Evolutionary conservation across 257 asterid species (phyloP).

Genomic region (Phtheirospermum japonicum): DNA sequence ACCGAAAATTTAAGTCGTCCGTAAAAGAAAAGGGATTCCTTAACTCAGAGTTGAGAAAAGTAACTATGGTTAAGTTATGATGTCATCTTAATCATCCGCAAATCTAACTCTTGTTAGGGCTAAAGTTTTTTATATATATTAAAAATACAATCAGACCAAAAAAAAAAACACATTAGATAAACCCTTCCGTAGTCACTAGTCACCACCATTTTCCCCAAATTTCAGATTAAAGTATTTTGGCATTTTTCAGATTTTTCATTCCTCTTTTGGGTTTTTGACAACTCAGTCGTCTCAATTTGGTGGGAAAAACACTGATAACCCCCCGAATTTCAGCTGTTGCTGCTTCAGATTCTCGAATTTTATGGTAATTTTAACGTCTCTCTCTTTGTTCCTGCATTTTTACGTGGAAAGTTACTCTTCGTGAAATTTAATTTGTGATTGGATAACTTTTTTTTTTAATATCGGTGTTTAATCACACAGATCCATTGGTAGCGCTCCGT

Average conservation of each 20-base stretch:
- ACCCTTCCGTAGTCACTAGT: conserved; percentile 32
- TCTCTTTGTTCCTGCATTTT: neutral
- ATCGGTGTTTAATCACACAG: conserved; percentile 24
- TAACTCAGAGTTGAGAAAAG: neutral
- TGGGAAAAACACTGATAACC: no score
- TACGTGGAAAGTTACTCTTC: neutral
- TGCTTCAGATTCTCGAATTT: conserved; percentile 32
- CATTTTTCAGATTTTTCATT: conserved; percentile 35
- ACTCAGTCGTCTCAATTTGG: conserved; percentile 33
- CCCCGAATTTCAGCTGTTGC: no score
- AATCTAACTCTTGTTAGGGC: conserved; percentile 37
- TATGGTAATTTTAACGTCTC: conserved; percentile 20
- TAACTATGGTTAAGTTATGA: conserved; percentile 31
- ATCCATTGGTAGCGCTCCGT: conserved; percentile 31
- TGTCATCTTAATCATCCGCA: conserved; percentile 33
- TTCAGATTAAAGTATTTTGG: conserved; percentile 26
- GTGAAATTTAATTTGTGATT: conserved; percentile 12
- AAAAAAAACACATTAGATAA: conserved; percentile 1
- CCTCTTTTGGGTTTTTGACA: conserved; percentile 39
- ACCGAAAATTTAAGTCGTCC: no score
- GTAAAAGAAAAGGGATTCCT: no score
- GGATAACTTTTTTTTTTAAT: conserved; percentile 12
- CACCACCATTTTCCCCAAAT: conserved; percentile 22
- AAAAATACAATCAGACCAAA: no score
- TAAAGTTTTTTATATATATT: no score